Base-by-base conservation (phyloP, 1,139 yeast genomes). In the Magnusiomyces fungicola region DNA sequence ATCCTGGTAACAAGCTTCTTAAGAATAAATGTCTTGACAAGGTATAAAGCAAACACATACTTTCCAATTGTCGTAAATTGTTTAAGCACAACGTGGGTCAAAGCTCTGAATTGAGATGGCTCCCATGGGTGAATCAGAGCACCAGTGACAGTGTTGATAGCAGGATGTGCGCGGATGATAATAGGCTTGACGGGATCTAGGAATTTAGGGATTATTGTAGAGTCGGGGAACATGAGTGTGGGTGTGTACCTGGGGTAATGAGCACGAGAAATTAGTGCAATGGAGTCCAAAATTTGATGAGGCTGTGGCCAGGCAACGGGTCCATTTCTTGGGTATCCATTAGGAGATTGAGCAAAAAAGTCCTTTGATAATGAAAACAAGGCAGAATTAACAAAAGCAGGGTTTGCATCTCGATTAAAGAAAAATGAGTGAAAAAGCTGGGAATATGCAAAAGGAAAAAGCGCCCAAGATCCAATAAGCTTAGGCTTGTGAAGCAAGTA, bases 391-490 rank as follows among this genome's bases (percentile, higher is more conserved):
- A 70, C 67, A 30, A 58, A 56, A 21, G 53, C 45, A 1, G 74
- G 70, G 42, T 67, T 61, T 43, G 62, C 57, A 33, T 67, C 71
- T 3, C 68, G 69, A 46, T 68, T 60, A 53, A 63, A 61, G 37
- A 68, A 56, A 45, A 65, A 65, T 3, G 69, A 55, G 53, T 68
- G 63, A 51, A 69, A 65, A 46, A 70, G 61, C 57, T 70, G 73
- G n/a, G 69, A 62, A 53, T 66, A 61, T 14, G 74, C 69, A 33
- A 69, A 53, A 5, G 74, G 74, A 58, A 69, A 68, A 48, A 70
- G 56, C 12, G 65, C 59, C 73, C 73, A 70, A 12, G 71, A 59
- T 1, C 72, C 73, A 21, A 68, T 52, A 46, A 64, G 52, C 43
- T 66, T 58, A 6, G 72, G 72, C 53, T 67, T 61, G 10, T 44